These are phyloP conservation scores for Tulasnella sp. DNA, from an alignment of 768 basidiomycete species.

Conservation along the genomic window DNA sequence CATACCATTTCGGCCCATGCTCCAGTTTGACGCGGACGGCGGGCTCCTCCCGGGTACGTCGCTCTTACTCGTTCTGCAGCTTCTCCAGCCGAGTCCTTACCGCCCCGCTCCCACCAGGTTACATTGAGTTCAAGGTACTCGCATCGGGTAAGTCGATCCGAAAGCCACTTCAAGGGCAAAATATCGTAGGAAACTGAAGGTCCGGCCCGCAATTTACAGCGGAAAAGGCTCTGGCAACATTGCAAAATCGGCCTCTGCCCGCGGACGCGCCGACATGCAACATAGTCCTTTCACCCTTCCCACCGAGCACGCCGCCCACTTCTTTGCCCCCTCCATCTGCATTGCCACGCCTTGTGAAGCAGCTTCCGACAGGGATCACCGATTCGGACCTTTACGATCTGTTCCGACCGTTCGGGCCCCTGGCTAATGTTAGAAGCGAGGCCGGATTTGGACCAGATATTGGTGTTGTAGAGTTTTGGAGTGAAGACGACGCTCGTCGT, in stretches of 20 bases:
- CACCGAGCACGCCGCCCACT: conserved; percentile 75
- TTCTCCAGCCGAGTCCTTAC: conserved; percentile 12
- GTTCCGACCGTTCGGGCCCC: conserved; percentile 80
- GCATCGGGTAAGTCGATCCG: conserved; percentile 65
- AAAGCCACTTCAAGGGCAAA: neutral
- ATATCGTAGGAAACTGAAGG: conserved; percentile 27
- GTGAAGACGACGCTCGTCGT: conserved; percentile 77
- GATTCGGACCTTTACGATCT: conserved; percentile 81
- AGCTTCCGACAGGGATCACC: conserved; percentile 68
- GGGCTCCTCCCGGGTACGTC: conserved; percentile 47
- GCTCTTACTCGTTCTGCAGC: neutral
- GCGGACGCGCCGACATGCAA: conserved; percentile 60
- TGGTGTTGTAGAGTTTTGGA: conserved; percentile 83
- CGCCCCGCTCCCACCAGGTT: conserved; percentile 51
- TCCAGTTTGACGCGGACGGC: conserved; percentile 56
- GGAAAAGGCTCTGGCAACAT: conserved; percentile 84
- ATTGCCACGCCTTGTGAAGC: conserved; percentile 79
- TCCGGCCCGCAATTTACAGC: conserved; percentile 51
- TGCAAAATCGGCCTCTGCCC: conserved; percentile 75
- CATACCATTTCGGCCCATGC: conserved; percentile 80
- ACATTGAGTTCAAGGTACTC: conserved; percentile 81
- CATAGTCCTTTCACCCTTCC: conserved; percentile 80
- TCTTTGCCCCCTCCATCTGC: conserved; percentile 76
- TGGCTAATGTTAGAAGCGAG: conserved; percentile 73
- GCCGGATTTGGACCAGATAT: conserved; percentile 77